Base-by-base conservation (phyloP, 2,329 filamentous ascomycete genomes). In the Fusarium udum region DNA sequence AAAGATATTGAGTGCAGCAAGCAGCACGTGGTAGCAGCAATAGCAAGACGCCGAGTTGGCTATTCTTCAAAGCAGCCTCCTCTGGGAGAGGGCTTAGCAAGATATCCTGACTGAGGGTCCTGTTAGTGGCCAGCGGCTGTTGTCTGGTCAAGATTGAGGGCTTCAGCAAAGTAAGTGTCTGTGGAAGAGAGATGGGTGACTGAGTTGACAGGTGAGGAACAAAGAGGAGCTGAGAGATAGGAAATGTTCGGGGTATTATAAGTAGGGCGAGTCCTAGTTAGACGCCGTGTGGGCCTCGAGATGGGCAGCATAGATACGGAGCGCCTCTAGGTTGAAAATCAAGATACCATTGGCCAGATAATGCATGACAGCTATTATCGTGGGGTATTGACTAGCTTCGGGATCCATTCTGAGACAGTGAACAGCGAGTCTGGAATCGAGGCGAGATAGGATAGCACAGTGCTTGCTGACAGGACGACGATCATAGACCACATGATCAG, bases 11-110 rank as follows among this genome's bases (percentile, higher is more conserved):
- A 57, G 45, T 55, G 65, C 67, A 75, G 74, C 61, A 75, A 69
- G 62, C 64, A 74, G 67, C 72, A 73, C 68, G 60, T 69, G 59
- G 64, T 67, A 72, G 65, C 65, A 71, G 62, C 63, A 75, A 71
- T 63, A 74, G 71, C 73, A 78, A 78, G 71, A 76, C 76, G 64
- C 62, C 42, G 61, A 76, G 67, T 62, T 74, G 69, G 76, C 64
- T 73, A 51, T 74, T 78, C 75, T 78, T 75, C 75, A 61, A 67
- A 74, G 75, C 73, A 67, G 42, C 61, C 74, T 72, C 68, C 59
- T 53, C 45, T 26, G 48, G 67, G 64, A 71, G 73, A 69, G 60
- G 66, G 53, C 69, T 67, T 74, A 63, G 75, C 63, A 74, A 77
- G 76, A 75, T 64, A 67, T 75, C 67, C 75, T 77, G 64, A 75